A percentile compares a stretch with the other conserved stretches of the same genome.
Evolutionary conservation across 1,284 basidiomycete genomes (phyloP).

Genomic region (Malassezia slooffiae): DNA sequence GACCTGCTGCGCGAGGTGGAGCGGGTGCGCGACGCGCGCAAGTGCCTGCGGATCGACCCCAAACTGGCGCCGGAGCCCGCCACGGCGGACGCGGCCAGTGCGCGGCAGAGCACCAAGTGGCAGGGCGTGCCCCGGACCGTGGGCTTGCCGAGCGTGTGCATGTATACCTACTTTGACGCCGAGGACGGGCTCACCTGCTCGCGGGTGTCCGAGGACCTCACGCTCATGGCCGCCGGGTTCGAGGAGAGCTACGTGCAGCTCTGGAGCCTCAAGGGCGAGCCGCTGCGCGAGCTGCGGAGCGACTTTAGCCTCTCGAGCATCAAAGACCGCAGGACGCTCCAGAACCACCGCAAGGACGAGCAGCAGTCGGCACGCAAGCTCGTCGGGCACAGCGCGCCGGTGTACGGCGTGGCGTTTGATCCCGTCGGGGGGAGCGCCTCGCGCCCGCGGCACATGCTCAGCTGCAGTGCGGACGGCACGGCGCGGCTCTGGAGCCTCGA

Average conservation of each 20-base stretch:
- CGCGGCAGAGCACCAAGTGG: slow-evolving; percentile 5
- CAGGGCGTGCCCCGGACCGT: slow-evolving; percentile 22
- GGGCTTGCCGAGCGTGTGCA: slow-evolving; percentile 41
- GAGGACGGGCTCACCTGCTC: slow-evolving; percentile 59
- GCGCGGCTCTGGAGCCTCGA: slow-evolving; percentile 89
- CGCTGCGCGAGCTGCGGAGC: slow-evolving; percentile 63
- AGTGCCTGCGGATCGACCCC: slow-evolving; percentile 36
- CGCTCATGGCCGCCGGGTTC: slow-evolving; percentile 91
- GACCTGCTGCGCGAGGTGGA: slow-evolving; percentile 88
- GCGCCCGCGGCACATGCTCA: slow-evolving; percentile 76
- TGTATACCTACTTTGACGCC: slow-evolving; percentile 44
- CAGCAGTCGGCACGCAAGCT: slow-evolving; percentile 58
- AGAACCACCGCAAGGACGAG: slow-evolving; percentile 23
- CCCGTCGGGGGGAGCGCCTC: slow-evolving; percentile 73
- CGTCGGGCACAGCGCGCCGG: slow-evolving; percentile 89
- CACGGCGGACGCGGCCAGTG: not conserved
- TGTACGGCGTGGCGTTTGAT: slow-evolving; percentile 89
- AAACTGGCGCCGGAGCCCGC: slow-evolving; percentile 40
- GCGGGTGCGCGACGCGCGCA: slow-evolving; percentile 66
- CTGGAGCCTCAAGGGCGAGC: slow-evolving; percentile 90
- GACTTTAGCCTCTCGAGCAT: slow-evolving; percentile 61
- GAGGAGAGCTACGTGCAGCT: slow-evolving; percentile 87
- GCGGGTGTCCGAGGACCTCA: slow-evolving; percentile 79
- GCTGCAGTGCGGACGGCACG: slow-evolving; percentile 85
- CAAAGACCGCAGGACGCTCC: slow-evolving; percentile 51